Percentiles rank a stretch among this genome's conserved stretches.
phyloP scores from a whole-genome alignment of 768 basidiomycete genomes.

The Russula ochroleuca region DNA sequence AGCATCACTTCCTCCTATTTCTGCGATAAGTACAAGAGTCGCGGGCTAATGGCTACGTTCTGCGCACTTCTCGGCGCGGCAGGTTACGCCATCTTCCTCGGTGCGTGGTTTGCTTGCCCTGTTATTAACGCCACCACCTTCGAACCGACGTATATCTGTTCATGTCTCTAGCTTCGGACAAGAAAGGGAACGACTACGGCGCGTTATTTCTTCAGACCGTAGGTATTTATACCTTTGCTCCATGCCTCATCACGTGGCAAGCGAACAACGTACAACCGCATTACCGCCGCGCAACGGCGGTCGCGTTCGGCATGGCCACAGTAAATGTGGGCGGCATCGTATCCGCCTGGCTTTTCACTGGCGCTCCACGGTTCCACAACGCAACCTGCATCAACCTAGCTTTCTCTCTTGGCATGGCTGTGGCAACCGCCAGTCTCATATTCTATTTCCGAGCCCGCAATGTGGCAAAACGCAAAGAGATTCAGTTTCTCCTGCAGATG shows the following conservation, averaged over 20 bases:
- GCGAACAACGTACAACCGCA: slow-evolving; percentile 35
- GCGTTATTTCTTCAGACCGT: slow-evolving; percentile 34
- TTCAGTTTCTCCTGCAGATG: slow-evolving; percentile 2
- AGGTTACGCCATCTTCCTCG: slow-evolving; percentile 27
- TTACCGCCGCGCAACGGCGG: slow-evolving; percentile 34
- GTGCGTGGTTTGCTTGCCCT: slow-evolving; percentile 2
- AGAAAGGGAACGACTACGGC: slow-evolving; percentile 29
- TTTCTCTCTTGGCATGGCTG: slow-evolving; percentile 15
- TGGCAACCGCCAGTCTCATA: background rate
- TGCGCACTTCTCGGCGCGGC: slow-evolving; percentile 18
- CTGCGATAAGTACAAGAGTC: slow-evolving; percentile 25
- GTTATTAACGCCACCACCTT: background rate
- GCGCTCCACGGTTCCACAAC: slow-evolving; percentile 22
- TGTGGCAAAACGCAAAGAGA: slow-evolving; percentile 13
- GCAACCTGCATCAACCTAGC: slow-evolving; percentile 24
- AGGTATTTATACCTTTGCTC: slow-evolving; percentile 32
- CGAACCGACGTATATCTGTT: background rate
- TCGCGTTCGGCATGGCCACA: slow-evolving; percentile 30
- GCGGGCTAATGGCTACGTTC: slow-evolving; percentile 22
- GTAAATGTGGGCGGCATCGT: slow-evolving; percentile 26
- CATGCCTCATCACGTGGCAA: slow-evolving; percentile 31
- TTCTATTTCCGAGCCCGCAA: slow-evolving; percentile 18
- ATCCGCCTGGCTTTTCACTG: slow-evolving; percentile 23
- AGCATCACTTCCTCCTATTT: slow-evolving; percentile 25
- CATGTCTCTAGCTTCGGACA: slow-evolving; percentile 20